Evolutionary conservation across 2,329 filamentous ascomycete species (phyloP), one percentile per base, ranked within the genome.

Genomic region (Colletotrichum gigasporum): DNA sequence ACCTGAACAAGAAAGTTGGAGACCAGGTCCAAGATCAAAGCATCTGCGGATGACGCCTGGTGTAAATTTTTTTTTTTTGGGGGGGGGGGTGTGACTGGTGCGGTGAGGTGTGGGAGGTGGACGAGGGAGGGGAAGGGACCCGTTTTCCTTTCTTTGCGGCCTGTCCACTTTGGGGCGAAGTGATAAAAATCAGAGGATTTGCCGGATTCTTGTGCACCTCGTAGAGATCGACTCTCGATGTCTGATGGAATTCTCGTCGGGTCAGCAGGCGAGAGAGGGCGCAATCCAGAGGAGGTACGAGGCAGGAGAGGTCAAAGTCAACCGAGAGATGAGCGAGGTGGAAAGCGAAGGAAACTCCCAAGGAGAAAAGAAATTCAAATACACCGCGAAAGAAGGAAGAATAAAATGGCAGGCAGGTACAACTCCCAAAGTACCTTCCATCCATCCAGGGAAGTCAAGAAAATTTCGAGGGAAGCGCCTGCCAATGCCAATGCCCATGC

Each of bases 271-370:
- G n/a, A 47, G 34, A 35, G 24, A 14, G 54, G 42, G 51, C 32
- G 34, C 32, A 39, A 11, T 18, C 18, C 14, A 35, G 35, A 30
- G 28, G 20, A 14, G 45, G n/a, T n/a, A 52, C 26, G n/a, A 63
- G 24, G 39, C 14, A 44, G 42, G 54, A 67, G 67, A 67, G 64
- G 65, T 56, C 69, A 67, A 66, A 62, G 52, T 58, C 70, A 54
- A 50, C 10, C 50, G 59, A 26, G 47, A 32, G 14, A 24, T 39
- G 37, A 41, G 16, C 10, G 12, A 57, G 34, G 24, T 56, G 50
- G 56, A 37, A 45, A 30, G 39, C 22, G 20, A 63, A 51, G 44
- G 51, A 35, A 64, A 20, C 22, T 37, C 54, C 39, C 44, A 30
- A 57, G 41, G 47, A 51, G 34, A 60, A 63, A 47, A 26, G 45